Percentiles rank a stretch among this genome's conserved stretches.
Evolutionary conservation across 2,329 filamentous ascomycete species (phyloP).

Genomic region (Lasiodiplodia hormozganensis): DNA sequence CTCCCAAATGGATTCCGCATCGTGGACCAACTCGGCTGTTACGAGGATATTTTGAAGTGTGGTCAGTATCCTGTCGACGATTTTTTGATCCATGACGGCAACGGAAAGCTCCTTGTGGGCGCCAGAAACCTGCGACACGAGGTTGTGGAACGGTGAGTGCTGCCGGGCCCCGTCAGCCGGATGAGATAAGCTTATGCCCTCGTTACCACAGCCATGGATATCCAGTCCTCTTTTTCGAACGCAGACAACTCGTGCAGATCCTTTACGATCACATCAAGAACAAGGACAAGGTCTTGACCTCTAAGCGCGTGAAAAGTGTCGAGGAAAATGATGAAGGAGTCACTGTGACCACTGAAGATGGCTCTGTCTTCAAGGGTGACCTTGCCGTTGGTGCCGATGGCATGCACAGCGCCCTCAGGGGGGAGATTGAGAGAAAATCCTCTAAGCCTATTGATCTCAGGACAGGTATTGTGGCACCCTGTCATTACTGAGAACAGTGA

Average conservation of each 20-base stretch:
- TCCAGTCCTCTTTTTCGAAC: conserved; percentile 34
- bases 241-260: conserved; percentile 36
- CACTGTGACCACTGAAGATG: conserved; percentile 14
- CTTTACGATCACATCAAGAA: conserved; percentile 37
- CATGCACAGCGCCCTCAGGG: conserved; percentile 15
- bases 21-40: conserved; percentile 38
- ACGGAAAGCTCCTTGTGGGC: neutral
- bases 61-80: conserved; percentile 1
- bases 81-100: neutral
- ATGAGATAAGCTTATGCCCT: neutral
- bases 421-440: neutral
- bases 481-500: too few relatives aligned
- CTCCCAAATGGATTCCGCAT: conserved; percentile 34
- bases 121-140: neutral
- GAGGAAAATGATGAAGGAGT: neutral
- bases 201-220: neutral
- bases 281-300: conserved; percentile 34
- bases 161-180: too few relatives aligned
- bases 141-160: neutral
- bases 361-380: conserved; percentile 19
- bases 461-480: neutral
- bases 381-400: conserved; percentile 29
- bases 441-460: too few relatives aligned
- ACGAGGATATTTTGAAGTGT: neutral
- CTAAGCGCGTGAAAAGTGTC: conserved; percentile 19